phyloP scores from a whole-genome alignment of 108 stramenopile genomes.

The Pseudonitzschia delicatissima region DNA sequence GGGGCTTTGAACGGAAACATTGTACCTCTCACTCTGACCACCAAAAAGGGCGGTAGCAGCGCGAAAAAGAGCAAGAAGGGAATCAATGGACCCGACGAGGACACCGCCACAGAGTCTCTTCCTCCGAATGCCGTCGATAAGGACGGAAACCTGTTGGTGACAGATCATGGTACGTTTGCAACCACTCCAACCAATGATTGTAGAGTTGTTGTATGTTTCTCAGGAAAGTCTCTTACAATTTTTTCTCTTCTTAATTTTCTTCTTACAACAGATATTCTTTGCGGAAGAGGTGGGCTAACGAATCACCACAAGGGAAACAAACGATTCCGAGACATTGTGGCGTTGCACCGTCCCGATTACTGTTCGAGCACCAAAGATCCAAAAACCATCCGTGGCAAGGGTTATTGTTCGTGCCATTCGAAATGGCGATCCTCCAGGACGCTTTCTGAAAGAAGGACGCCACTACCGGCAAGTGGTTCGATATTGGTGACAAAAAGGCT shows the following conservation, averaged over 20 bases:
- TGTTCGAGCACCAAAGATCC: constrained; percentile 72
- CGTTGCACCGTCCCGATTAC: constrained; percentile 69
- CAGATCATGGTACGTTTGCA: constrained; percentile 38
- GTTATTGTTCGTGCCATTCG: constrained; percentile 80
- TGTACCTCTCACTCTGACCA: constrained; percentile 36
- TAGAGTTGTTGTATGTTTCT: neutral
- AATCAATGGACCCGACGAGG: constrained; percentile 13
- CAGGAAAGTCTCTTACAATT: neutral
- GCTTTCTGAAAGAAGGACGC: constrained; percentile 77
- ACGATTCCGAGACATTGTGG: constrained; percentile 81
- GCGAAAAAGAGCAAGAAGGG: constrained; percentile 18
- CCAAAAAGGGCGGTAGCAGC: constrained; percentile 17
- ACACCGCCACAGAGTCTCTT: constrained; percentile 27
- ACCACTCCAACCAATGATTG: constrained; percentile 9
- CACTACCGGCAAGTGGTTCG: constrained; percentile 64
- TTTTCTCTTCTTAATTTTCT: neutral
- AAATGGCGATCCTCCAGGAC: constrained; percentile 81
- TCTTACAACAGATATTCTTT: constrained; percentile 33
- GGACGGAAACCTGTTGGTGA: constrained; percentile 54
- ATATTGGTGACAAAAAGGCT: constrained; percentile 77
- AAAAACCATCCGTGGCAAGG: constrained; percentile 73
- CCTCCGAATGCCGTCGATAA: constrained; percentile 51
- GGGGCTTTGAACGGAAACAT: constrained; percentile 26
- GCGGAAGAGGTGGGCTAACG: constrained; percentile 74
- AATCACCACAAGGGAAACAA: constrained; percentile 84